A percentile compares a stretch with the other conserved stretches of the same genome.
Conservation (phyloP, 495 filamentous ascomycete species). For the Tuber aestivum region DNA sequence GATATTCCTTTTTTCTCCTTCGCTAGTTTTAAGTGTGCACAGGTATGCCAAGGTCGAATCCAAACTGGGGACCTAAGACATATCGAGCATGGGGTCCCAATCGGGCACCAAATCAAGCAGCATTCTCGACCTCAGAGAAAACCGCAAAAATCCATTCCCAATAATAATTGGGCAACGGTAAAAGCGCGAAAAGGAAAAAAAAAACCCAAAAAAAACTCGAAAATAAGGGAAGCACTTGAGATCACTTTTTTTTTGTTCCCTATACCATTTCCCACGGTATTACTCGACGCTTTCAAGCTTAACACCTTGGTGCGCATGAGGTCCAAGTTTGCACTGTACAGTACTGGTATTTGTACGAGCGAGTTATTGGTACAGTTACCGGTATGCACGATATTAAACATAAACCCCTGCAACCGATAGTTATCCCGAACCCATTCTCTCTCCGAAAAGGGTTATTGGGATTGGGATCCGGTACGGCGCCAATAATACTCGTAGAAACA, state of each 20-base stretch:
- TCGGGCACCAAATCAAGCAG: neutral
- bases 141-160: too few species aligned
- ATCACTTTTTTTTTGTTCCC: neutral
- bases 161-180: neutral
- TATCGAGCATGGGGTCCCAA: neutral
- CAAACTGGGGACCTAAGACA: neutral
- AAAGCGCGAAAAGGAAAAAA: neutral
- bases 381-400: neutral
- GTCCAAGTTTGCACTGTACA: neutral
- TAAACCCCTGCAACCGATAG: neutral
- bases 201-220: neutral
- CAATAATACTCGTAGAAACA: too few species aligned
- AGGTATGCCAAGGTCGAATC: neutral
- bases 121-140: too few species aligned
- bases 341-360: too few species aligned
- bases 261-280: neutral
- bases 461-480: neutral
- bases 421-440: neutral
- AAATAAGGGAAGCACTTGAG: neutral
- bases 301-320: neutral
- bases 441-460: neutral
- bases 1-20: too few species aligned
- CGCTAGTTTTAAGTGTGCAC: neutral
- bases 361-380: too few species aligned
- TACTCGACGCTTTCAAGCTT: neutral